Evolutionary conservation across 306 rosid species (phyloP), one percentile per base, ranked within the genome.

Genomic region (Pterocarpus santalinus): DNA sequence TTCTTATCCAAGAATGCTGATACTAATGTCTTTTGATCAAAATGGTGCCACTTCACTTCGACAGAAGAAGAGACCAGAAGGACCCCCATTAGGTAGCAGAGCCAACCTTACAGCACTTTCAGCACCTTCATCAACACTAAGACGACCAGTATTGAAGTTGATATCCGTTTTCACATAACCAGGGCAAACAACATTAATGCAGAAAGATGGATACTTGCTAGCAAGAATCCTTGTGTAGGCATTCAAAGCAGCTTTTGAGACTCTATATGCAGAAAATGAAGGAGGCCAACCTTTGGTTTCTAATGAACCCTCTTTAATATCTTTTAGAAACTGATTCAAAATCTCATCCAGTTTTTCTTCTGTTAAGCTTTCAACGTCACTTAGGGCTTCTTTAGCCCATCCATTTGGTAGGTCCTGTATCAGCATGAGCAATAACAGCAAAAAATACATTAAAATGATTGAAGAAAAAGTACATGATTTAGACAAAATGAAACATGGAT

Each of bases 91-190:
- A 36, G 79, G 90, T 8, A 86, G 76, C 73, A 88, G 47, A 46
- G 86, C 94, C 73, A 88, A 73, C 86, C 83, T 88, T 15, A 85
- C 91, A 16, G 39, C 70, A 77, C 86, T 83, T 60, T 81, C 85
- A 80, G 87, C 91, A 43, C 92, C 91, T 71, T 90, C 91, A 41
- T 87, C 91, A 28, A 75, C 87, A 12, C 83, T 14, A 3, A 87
- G 13, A 71, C 22, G 2, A 2, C 92, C 91, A 4, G 77, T 49
- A 3, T 87, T 77, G 74, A 9, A 46, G 75, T 66, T 89, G 0
- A 88, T 0, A 51, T 88, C 90, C 10, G 90, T 82, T 55, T 80
- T 80, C 56, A 82, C 87, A 80, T 35, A 85, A 17, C 90, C 87
- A 41, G 94, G 92, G 9, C 88, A 46, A 22, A 86, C 83, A 60